Percentiles rank a stretch among this genome's conserved stretches.
Evolutionary conservation across 1,284 basidiomycete genomes (phyloP).

Genomic region (Anthracocystis setariae): DNA sequence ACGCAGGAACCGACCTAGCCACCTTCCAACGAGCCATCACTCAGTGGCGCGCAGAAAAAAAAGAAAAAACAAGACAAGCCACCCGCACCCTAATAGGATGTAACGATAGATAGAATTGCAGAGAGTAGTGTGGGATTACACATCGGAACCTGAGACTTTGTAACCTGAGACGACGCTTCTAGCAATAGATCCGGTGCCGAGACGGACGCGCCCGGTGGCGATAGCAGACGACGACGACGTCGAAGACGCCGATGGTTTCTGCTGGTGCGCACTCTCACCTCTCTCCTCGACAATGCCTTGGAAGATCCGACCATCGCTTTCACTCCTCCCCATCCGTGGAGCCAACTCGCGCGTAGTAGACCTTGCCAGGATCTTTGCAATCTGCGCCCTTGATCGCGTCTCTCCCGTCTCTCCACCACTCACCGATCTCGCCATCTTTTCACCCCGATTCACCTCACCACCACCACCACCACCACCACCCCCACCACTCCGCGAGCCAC

Average conservation of each 20-base stretch:
- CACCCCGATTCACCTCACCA: too few species aligned
- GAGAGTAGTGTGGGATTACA: not conserved
- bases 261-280: conserved; percentile 10
- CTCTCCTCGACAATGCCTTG: conserved; percentile 9
- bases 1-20: conserved; percentile 53
- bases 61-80: too few species aligned
- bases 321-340: conserved; percentile 7
- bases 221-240: conserved; percentile 15
- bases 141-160: conserved; percentile 19
- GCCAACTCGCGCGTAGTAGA: conserved; percentile 33
- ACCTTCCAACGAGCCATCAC: conserved; percentile 55
- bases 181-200: conserved; percentile 6
- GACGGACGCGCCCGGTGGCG: too few species aligned
- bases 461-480: too few species aligned
- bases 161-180: conserved; percentile 12
- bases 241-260: conserved; percentile 22
- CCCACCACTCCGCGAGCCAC: conserved; percentile 1
- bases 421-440: too few species aligned
- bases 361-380: conserved; percentile 56
- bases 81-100: conserved; percentile 2
- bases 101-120: not conserved
- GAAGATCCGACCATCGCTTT: conserved; percentile 3
- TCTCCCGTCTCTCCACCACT: conserved; percentile 24
- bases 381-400: conserved; percentile 42
- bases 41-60: conserved; percentile 58